These are phyloP conservation scores for Eleusine coracana DNA, from an alignment of 176 grass and related monocot species.

Conservation along the genomic window DNA sequence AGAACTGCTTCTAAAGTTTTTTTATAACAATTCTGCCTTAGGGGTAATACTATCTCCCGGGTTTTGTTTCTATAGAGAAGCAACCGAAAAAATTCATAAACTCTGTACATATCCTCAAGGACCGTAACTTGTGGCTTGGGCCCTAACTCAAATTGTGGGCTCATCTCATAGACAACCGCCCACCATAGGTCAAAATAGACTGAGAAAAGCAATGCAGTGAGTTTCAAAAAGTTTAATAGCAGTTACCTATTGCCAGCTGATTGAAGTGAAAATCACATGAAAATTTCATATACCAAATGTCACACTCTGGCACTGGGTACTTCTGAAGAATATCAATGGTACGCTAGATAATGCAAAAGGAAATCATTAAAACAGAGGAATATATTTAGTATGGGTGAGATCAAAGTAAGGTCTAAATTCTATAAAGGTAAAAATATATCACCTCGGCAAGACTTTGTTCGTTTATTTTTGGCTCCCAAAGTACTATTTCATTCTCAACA, in stretches of 20 bases:
- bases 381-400: slow-evolving; percentile 18
- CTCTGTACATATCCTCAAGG: too few relatives aligned
- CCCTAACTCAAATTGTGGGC: too few relatives aligned
- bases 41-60: too few relatives aligned
- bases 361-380: slow-evolving; percentile 24
- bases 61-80: too few relatives aligned
- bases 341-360: slow-evolving; percentile 50
- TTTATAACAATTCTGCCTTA: too few relatives aligned
- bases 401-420: background rate
- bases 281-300: slow-evolving; percentile 99
- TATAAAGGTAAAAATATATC: slow-evolving; percentile 36
- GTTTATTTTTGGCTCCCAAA: slow-evolving; percentile 96
- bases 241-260: slow-evolving; percentile 88
- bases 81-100: too few relatives aligned
- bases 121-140: too few relatives aligned
- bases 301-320: slow-evolving; percentile 94
- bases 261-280: slow-evolving; percentile 98
- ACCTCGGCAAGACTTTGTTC: slow-evolving; percentile 84
- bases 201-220: too few relatives aligned
- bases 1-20: too few relatives aligned
- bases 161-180: too few relatives aligned
- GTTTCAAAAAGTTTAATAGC: slow-evolving; percentile 1
- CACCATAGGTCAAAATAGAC: too few relatives aligned
- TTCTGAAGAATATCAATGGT: slow-evolving; percentile 93
- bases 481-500: slow-evolving; percentile 91